Conservation (phyloP, 2,329 filamentous ascomycete genomes). For the Sordariomycetes sp. region DNA sequence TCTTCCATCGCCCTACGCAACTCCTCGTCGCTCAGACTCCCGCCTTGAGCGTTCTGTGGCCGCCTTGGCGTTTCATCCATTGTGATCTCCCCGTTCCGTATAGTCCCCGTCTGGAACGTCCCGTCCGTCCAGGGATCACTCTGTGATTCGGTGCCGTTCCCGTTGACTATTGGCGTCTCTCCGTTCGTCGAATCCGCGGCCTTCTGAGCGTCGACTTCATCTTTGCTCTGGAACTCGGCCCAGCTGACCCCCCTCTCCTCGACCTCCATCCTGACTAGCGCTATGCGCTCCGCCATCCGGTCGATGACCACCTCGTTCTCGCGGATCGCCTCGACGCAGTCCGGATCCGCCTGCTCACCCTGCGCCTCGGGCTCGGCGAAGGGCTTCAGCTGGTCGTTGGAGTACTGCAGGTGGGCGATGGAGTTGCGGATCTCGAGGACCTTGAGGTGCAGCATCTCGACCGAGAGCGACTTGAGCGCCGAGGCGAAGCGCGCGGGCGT, state of each 20-base stretch:
- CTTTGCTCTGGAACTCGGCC: conserved; percentile 43
- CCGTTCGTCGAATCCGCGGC: background rate
- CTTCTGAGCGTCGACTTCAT: conserved; percentile 27
- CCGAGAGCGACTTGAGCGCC: conserved; percentile 58
- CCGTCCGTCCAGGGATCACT: conserved; percentile 51
- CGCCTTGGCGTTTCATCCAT: conserved; percentile 32
- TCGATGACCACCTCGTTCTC: conserved; percentile 64
- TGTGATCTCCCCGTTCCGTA: conserved; percentile 40
- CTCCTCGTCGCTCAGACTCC: conserved; percentile 49
- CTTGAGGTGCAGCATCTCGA: conserved; percentile 62
- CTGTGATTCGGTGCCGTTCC: conserved; percentile 8
- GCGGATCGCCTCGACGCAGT: conserved; percentile 64
- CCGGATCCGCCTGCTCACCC: conserved; percentile 41
- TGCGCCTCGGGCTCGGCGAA: conserved; percentile 46
- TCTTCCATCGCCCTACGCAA: conserved; percentile 46
- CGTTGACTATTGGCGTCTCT: background rate
- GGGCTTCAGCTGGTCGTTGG: conserved; percentile 63
- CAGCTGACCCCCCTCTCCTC: conserved; percentile 46
- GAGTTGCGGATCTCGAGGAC: conserved; percentile 67
- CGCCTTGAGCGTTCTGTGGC: conserved; percentile 21
- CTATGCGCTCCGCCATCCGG: conserved; percentile 58
- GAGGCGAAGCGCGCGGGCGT: conserved; percentile 52
- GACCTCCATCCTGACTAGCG: conserved; percentile 55
- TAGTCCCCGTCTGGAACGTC: conserved; percentile 52
- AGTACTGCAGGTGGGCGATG: conserved; percentile 64